Conservation (phyloP, 192 early-diverging fungal species). For the Polychytrium aggregatum region DNA sequence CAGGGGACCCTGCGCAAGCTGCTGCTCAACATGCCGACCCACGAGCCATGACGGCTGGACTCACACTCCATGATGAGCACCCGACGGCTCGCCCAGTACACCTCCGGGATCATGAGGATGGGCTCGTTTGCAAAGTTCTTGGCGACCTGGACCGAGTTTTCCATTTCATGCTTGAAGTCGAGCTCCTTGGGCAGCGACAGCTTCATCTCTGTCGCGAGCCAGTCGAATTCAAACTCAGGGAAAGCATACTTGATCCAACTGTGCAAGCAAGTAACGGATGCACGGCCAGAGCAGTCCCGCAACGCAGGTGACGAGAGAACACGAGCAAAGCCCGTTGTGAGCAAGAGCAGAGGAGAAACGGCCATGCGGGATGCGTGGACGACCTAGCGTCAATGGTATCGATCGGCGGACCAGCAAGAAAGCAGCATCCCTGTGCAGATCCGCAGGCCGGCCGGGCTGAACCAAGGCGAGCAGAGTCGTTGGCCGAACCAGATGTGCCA, state of each 20-base stretch:
- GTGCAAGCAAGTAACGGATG: too few relatives aligned
- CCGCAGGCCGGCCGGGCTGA: too few relatives aligned
- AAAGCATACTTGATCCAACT: constrained; percentile 65
- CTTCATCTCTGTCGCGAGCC: constrained; percentile 81
- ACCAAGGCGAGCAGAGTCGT: too few relatives aligned
- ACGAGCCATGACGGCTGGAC: neutral
- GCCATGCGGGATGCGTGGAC: too few relatives aligned
- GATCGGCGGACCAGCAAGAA: too few relatives aligned
- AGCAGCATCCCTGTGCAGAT: too few relatives aligned
- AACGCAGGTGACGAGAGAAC: too few relatives aligned
- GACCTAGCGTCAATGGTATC: too few relatives aligned
- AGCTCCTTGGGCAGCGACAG: constrained; percentile 75
- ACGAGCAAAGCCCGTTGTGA: too few relatives aligned
- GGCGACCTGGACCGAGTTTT: constrained; percentile 58
- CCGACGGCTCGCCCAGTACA: constrained; percentile 62
- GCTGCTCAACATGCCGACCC: neutral
- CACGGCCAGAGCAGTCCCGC: too few relatives aligned
- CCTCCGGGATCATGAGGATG: constrained; percentile 61
- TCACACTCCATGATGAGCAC: constrained; percentile 83
- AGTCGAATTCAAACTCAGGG: constrained; percentile 83
- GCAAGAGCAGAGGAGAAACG: too few relatives aligned
- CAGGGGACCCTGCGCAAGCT: neutral
- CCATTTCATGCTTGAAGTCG: constrained; percentile 71
- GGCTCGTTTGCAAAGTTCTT: constrained; percentile 14
- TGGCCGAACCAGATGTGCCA: too few relatives aligned